phyloP scores from a whole-genome alignment of 2,329 filamentous ascomycete genomes.

The Lecanicillium sp. region DNA sequence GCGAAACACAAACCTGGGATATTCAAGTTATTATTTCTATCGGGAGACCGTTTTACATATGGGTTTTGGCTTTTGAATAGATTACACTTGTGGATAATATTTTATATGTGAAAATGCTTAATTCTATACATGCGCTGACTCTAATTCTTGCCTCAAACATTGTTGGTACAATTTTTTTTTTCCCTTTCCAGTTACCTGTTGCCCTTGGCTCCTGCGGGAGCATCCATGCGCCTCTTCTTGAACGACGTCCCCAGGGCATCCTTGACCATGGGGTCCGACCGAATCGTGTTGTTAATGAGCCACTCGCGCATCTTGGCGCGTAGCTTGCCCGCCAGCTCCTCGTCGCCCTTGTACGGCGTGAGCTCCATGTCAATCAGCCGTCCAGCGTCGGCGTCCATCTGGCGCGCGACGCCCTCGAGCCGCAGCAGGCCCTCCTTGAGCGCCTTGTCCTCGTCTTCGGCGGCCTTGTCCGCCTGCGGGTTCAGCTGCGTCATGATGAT shows the following conservation, averaged over 20 bases:
- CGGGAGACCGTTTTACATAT: too few relatives aligned
- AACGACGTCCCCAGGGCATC: constrained; percentile 68
- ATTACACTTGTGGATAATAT: constrained; percentile 2
- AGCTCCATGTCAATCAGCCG: constrained; percentile 72
- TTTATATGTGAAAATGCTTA: not conserved
- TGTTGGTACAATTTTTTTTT: not conserved
- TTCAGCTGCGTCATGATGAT: constrained; percentile 40
- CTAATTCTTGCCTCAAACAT: not conserved
- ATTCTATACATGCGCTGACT: not conserved
- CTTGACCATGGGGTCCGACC: constrained; percentile 72
- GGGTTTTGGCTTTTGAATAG: not conserved
- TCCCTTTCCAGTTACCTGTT: constrained; percentile 32
- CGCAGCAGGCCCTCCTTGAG: constrained; percentile 59
- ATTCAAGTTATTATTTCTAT: too few relatives aligned
- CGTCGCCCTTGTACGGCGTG: constrained; percentile 72
- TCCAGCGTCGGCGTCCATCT: constrained; percentile 62
- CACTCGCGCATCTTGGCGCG: constrained; percentile 74
- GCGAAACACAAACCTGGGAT: too few relatives aligned
- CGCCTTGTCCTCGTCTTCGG: constrained; percentile 36
- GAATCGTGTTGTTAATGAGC: constrained; percentile 79
- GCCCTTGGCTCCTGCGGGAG: constrained; percentile 54
- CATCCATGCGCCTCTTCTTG: constrained; percentile 55
- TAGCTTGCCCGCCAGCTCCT: constrained; percentile 50
- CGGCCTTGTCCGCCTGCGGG: constrained; percentile 19
- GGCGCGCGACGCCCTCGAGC: constrained; percentile 53